phyloP scores from a whole-genome alignment of 2,329 filamentous ascomycete species.

The Corynespora cassiicola region DNA sequence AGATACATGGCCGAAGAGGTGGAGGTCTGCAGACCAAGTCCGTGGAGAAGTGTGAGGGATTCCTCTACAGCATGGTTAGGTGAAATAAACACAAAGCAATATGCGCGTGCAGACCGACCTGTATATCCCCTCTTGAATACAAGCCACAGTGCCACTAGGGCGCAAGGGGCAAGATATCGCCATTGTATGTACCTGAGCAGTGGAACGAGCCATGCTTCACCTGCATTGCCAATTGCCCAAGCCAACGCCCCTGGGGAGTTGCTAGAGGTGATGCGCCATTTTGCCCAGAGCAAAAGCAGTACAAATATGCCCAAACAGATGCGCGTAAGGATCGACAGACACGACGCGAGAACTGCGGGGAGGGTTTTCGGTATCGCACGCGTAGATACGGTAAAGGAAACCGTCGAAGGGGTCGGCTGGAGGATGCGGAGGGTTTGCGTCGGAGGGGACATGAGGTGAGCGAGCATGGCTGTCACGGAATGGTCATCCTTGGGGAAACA shows the following conservation, averaged over 20 bases:
- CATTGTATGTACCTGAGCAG: slow-evolving; percentile 50
- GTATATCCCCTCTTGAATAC: slow-evolving; percentile 59
- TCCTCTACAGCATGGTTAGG: slow-evolving; percentile 64
- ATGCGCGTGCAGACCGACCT: slow-evolving; percentile 47
- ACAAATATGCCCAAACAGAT: slow-evolving; percentile 51
- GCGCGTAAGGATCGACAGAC: slow-evolving; percentile 53
- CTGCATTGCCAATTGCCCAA: slow-evolving; percentile 10
- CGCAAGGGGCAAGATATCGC: slow-evolving; percentile 48
- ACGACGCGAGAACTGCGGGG: slow-evolving; percentile 52
- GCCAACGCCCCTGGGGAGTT: slow-evolving; percentile 6
- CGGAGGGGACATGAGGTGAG: slow-evolving; percentile 34
- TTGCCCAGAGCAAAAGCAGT: slow-evolving; percentile 42
- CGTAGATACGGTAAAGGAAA: slow-evolving; percentile 90
- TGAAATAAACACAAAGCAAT: slow-evolving; percentile 2
- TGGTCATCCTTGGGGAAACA: no score
- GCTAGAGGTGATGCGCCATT: slow-evolving; percentile 22
- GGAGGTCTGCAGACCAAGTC: slow-evolving; percentile 88
- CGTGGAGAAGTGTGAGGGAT: slow-evolving; percentile 84
- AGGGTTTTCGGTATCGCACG: slow-evolving; percentile 61
- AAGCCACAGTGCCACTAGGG: slow-evolving; percentile 49
- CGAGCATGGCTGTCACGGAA: slow-evolving; percentile 26
- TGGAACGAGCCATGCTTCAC: slow-evolving; percentile 32
- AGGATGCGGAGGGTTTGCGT: slow-evolving; percentile 29
- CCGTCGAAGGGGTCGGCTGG: slow-evolving; percentile 77
- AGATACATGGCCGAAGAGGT: slow-evolving; percentile 74